Evolutionary conservation across 352 stramenopile genomes (phyloP).

Genomic region (Lagenidium giganteum): DNA sequence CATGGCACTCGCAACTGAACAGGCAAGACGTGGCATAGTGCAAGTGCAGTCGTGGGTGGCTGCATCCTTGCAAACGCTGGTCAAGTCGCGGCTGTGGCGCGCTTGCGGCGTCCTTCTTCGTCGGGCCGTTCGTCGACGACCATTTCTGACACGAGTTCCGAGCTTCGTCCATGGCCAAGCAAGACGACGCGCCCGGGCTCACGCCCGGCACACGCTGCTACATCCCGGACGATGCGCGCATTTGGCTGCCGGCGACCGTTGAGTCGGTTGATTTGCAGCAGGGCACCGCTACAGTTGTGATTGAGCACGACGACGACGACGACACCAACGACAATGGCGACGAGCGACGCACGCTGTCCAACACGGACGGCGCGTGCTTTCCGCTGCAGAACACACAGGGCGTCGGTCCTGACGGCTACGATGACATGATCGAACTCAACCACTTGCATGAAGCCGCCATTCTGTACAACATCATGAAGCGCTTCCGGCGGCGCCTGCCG

Average conservation of each 20-base stretch:
- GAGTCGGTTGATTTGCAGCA: constrained; percentile 49
- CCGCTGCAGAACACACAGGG: constrained; percentile 60
- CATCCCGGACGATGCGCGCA: constrained; percentile 51
- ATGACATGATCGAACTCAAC: constrained; percentile 82
- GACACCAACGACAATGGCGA: constrained; percentile 13
- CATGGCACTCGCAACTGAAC: too few species aligned
- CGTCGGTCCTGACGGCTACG: constrained; percentile 18
- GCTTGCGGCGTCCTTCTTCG: too few species aligned
- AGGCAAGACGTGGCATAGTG: too few species aligned
- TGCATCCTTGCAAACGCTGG: too few species aligned
- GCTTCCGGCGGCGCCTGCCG: constrained; percentile 73
- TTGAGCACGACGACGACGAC: constrained; percentile 30
- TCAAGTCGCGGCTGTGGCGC: too few species aligned
- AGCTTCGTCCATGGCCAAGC: too few species aligned
- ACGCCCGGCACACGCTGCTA: constrained; percentile 66
- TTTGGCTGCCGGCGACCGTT: constrained; percentile 73
- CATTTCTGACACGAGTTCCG: too few species aligned
- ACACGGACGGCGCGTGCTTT: constrained; percentile 29
- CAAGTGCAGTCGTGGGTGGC: too few species aligned
- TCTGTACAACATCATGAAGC: constrained; percentile 82
- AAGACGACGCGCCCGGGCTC: constrained; percentile 26
- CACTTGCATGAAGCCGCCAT: constrained; percentile 89
- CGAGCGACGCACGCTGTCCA: constrained; percentile 25
- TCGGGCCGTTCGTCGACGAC: too few species aligned
- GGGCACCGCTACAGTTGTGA: constrained; percentile 30